Evolutionary conservation across 2,329 filamentous ascomycete species (phyloP), one percentile per base, ranked within the genome.

Genomic region (Purpureocillium takamizusanense): DNA sequence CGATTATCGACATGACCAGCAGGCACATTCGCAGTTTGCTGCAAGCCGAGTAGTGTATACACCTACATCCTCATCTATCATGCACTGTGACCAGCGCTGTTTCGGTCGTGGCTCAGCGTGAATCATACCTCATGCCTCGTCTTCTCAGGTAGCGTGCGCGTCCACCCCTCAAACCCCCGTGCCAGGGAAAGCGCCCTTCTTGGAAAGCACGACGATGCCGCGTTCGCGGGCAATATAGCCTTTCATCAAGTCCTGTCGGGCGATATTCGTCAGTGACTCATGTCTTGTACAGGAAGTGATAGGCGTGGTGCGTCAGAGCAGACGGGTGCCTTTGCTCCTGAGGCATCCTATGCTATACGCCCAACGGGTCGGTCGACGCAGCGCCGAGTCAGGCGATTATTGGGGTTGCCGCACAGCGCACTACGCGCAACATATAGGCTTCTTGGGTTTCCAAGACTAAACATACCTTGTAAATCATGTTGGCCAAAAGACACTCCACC

Each of bases 381-480:
- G 5, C n/a, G n/a, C n/a, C n/a, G n/a, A n/a, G n/a, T n/a, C n/a
- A n/a, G n/a, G n/a, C n/a, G n/a, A n/a, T n/a, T n/a, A n/a, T n/a
- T n/a, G n/a, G n/a, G n/a, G n/a, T n/a, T n/a, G n/a, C n/a, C n/a
- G n/a, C n/a, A 25, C 21, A 25, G 10, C 21, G 21, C 21, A 25
- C 21, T 25, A 25, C 10, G 21, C 21, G 5, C 10, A 10, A 5
- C 21, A 25, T 25, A 25, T 10, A 25, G 21, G 21, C 21, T 6
- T 25, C 21, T 5, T 25, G 6, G n/a, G 10, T 25, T 10, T 10
- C 21, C 3, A n/a, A 16, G 15, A 9, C 9, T 4, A 13, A 5
- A 51, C 63, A 49, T 62, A 94, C 90, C 78, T 97, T 98, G 70
- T 97, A 98, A 45, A 98, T 95, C 76, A 95, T 86, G 57, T 95